These are phyloP conservation scores for Angomonas deanei DNA, from an alignment of 208 protist genomes.

Conservation along the genomic window DNA sequence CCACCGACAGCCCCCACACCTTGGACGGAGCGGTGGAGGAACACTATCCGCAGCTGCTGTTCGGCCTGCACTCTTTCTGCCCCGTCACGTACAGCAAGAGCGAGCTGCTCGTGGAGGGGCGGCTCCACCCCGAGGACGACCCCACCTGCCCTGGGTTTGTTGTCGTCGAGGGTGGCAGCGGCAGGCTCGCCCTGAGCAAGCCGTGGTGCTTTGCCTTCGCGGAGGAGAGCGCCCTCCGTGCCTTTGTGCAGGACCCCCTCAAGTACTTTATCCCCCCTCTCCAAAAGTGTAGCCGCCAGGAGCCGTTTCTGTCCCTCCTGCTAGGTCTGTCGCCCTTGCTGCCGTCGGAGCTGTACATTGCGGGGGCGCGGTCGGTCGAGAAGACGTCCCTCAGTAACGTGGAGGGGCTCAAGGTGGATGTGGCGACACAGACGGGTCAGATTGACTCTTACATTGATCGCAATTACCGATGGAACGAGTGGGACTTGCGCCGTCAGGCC, in stretches of 20 bases:
- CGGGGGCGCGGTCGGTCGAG: slow-evolving; percentile 53
- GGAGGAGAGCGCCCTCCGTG: slow-evolving; percentile 27
- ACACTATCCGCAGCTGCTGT: slow-evolving; percentile 50
- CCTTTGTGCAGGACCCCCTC: slow-evolving; percentile 44
- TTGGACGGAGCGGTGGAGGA: slow-evolving; percentile 23
- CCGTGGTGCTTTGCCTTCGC: slow-evolving; percentile 43
- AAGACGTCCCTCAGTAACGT: slow-evolving; percentile 10
- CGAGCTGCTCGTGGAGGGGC: slow-evolving; percentile 38
- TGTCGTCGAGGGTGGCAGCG: slow-evolving; percentile 33
- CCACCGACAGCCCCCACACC: slow-evolving; percentile 25
- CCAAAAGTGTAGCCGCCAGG: slow-evolving; percentile 22
- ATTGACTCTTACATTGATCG: slow-evolving; percentile 82
- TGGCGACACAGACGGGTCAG: slow-evolving; percentile 82
- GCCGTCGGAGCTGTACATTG: slow-evolving; percentile 78
- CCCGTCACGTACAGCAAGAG: slow-evolving; percentile 34
- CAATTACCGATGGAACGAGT: slow-evolving; percentile 92
- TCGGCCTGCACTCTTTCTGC: slow-evolving; percentile 58
- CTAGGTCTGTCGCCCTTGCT: slow-evolving; percentile 45
- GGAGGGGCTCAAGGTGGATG: slow-evolving; percentile 16
- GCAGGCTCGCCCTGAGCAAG: slow-evolving; percentile 18
- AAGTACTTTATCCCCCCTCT: slow-evolving; percentile 35
- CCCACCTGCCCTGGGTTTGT: slow-evolving; percentile 32
- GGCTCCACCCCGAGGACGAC: slow-evolving; percentile 3
- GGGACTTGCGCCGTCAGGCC: slow-evolving; percentile 87
- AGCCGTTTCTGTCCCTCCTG: slow-evolving; percentile 46